Base-by-base conservation (phyloP, 2,329 filamentous ascomycete genomes). In the Penicillium sclerotigenum region DNA sequence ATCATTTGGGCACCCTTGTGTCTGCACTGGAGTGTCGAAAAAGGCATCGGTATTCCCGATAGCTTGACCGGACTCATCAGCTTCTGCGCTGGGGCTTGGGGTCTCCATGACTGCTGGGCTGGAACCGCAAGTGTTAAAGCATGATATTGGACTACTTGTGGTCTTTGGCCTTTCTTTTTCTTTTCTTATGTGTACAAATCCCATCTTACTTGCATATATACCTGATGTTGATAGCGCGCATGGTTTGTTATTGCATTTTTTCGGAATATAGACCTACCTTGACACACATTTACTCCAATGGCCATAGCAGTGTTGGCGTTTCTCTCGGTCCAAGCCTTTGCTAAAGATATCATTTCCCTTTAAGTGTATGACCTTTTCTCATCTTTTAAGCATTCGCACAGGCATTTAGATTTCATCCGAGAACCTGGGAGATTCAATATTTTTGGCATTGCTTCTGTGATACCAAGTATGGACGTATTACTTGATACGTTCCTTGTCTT, bases 1-100 rank as follows among this genome's bases (percentile, higher is more conserved):
- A 69, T 84, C 59, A 86, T 88, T 31, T 96, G 90, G 85, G 85
- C 89, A 54, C 91, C 92, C 31, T 78, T 96, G 70, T 93, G 90
- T 59, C 68, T 93, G 26, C 91, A 97, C 77, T 96, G 89, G 87
- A 88, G 90, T 66, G 72, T 87, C 38, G 85, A 89, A 58, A 77
- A 83, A 54, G 90, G 89, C 0, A 70, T 85, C 50, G 73, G 73
- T 10, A 72, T 89, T 52, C 80, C 81, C 34, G 83, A 87, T 57
- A 77, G 79, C 58, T 75, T 80, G 68, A 77, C 87, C 26, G 86
- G 85, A 0, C 65, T 83, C 24, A 75, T 85, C 50, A 87, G 87
- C 7, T 79, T 77, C 46, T 66, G 79, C 58, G 80, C 79, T 14
- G 78, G 76, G 4, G 66, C 74, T 56, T 77, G 76, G 68, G 75